phyloP scores from a whole-genome alignment of 805 yeast species.

The Kodamaea leandrae region DNA sequence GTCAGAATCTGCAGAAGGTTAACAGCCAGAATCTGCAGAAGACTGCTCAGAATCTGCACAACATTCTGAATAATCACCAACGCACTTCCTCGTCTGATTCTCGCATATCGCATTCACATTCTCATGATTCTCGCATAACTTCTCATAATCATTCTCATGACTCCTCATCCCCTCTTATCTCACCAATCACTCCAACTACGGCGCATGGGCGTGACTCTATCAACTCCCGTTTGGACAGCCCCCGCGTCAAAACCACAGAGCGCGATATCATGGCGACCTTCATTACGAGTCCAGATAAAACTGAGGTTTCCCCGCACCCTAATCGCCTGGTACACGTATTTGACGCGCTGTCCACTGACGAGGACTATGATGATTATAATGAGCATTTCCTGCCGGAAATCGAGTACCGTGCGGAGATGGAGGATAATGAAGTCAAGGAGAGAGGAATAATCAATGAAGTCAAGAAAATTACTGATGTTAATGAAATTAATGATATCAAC shows the following conservation, averaged over 20 bases:
- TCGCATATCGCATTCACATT: no score
- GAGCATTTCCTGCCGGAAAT: conserved; percentile 2
- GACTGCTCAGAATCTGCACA: no score
- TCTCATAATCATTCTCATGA: no score
- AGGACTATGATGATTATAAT: conserved; percentile 6
- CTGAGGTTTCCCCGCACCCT: neutral
- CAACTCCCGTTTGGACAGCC: no score
- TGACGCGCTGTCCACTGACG: neutral
- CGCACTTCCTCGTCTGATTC: no score
- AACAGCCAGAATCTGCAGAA: no score
- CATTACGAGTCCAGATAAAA: neutral
- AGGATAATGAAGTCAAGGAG: neutral
- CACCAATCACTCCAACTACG: no score
- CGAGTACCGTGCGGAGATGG: conserved; percentile 1
- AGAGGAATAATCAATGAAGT: neutral
- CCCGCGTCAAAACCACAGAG: neutral
- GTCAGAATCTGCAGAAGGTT: no score
- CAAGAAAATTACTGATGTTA: conserved; percentile 17
- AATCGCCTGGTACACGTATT: conserved; percentile 2
- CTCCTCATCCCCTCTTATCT: no score
- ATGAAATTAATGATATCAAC: conserved; percentile 12
- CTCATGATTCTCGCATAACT: no score
- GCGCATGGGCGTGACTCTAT: no score
- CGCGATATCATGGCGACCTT: conserved; percentile 3
- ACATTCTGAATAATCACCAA: no score